phyloP scores from a whole-genome alignment of 2,329 filamentous ascomycete genomes.

The Fusarium austroafricanum region DNA sequence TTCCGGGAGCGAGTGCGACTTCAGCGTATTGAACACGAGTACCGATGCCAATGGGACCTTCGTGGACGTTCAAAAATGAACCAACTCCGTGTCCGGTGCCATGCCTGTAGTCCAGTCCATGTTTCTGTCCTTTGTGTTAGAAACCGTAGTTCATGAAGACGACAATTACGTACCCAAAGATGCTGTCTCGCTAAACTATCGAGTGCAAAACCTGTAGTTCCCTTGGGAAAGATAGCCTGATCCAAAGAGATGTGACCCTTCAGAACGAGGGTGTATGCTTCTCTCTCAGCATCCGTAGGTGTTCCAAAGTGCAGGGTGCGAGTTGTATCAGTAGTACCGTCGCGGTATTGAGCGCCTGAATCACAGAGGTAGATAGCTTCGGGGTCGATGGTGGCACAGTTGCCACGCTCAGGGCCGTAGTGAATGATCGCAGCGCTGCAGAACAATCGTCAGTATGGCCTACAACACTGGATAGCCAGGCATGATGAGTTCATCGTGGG shows the following conservation, averaged over 20 bases:
- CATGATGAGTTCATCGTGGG: background rate
- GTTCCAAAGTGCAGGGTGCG: constrained; percentile 91
- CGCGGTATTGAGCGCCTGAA: constrained; percentile 94
- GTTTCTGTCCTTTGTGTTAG: constrained; percentile 47
- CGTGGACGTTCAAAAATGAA: constrained; percentile 95
- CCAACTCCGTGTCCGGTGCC: constrained; percentile 97
- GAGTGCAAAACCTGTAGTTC: constrained; percentile 91
- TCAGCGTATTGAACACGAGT: constrained; percentile 92
- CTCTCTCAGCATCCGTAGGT: constrained; percentile 84
- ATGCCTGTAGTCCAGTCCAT: constrained; percentile 94
- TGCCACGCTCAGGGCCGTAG: constrained; percentile 87
- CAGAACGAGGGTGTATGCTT: constrained; percentile 91
- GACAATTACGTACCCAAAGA: constrained; percentile 75
- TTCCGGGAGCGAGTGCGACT: constrained; percentile 88
- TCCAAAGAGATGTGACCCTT: constrained; percentile 95
- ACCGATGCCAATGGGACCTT: constrained; percentile 96
- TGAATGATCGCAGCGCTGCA: constrained; percentile 92
- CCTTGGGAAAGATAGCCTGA: constrained; percentile 89
- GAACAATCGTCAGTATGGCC: constrained; percentile 4
- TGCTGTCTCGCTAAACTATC: constrained; percentile 90
- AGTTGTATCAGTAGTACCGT: constrained; percentile 96
- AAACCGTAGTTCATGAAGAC: background rate
- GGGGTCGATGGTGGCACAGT: constrained; percentile 85
- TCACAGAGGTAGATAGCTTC: constrained; percentile 93
- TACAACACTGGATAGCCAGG: background rate